Evolutionary conservation across 2,329 filamentous ascomycete genomes (phyloP), one percentile per base, ranked within the genome.

Genomic region (Aureobasidium musti): DNA sequence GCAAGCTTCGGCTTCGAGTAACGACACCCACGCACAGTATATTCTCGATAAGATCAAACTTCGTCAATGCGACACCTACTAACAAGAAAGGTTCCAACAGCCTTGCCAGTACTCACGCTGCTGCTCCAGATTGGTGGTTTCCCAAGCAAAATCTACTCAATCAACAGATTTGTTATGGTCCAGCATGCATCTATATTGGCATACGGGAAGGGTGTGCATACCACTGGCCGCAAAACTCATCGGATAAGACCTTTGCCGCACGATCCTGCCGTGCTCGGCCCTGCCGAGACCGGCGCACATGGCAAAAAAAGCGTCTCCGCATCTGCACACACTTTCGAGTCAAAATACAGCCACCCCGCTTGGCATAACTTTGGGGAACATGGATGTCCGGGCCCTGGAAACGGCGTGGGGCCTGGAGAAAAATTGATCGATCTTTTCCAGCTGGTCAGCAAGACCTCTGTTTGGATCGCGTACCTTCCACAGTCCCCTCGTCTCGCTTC

Each of bases 351-450:
- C 57, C 57, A 61, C 19, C 43, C 2, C 21, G 30, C 43, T 61
- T 61, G 57, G 57, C 43, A 39, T 19, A 59, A 41, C 39, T 11
- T 45, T 47, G 41, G 41, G 56, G 56, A 47, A 47, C n/a, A 26
- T 60, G 41, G 56, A 60, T 47, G 56, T 47, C 56, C 23, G 41
- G n/a, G 56, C 56, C 33, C 39, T 45, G 23, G 39, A 43, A 60
- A 43, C 56, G 41, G 56, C 56, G 14, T 47, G 37, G 56, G 56
- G 19, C 28, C 39, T 43, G n/a, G 56, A 3, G 41, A 47, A 60
- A 59, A 60, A 35, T 47, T 47, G 41, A 47, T 63, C 33, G 43
- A 50, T 63, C 52, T 21, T 10, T 21, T 39, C 30, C 33, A 50
- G 45, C 13, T 50, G 45, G 45, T 63, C 59, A 63, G 59, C 59